Conservation (phyloP, 2,329 filamentous ascomycete species). For the Penicillium paneum region DNA sequence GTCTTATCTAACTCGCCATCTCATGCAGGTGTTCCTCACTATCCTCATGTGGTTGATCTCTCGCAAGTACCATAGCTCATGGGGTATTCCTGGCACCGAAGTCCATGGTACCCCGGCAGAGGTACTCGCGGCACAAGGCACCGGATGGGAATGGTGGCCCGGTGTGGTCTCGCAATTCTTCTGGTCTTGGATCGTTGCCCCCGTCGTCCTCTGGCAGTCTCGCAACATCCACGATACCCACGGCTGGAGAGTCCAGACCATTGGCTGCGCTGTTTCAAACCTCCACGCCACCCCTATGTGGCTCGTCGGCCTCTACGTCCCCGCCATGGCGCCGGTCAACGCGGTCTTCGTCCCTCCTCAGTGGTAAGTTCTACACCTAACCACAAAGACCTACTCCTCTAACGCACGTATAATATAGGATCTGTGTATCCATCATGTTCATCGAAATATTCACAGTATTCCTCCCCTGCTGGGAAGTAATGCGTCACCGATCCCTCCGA, state of each 20-base stretch:
- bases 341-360: slow-evolving; percentile 58
- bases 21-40: slow-evolving; percentile 55
- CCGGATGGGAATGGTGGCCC: slow-evolving; percentile 62
- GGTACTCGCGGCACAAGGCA: slow-evolving; percentile 34
- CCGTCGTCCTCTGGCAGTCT: slow-evolving; percentile 56
- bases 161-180: slow-evolving; percentile 26
- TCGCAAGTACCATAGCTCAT: slow-evolving; percentile 60
- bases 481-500: slow-evolving; percentile 33
- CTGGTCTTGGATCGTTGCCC: slow-evolving; percentile 20
- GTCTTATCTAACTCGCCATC: neutral
- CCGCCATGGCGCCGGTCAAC: slow-evolving; percentile 53
- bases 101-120: slow-evolving; percentile 48
- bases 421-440: slow-evolving; percentile 59
- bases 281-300: slow-evolving; percentile 66
- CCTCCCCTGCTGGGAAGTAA: slow-evolving; percentile 59
- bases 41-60: slow-evolving; percentile 60
- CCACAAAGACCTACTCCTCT: neutral
- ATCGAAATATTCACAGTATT: slow-evolving; percentile 64
- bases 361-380: slow-evolving; percentile 37
- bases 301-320: slow-evolving; percentile 56
- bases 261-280: slow-evolving; percentile 48
- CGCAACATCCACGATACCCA: slow-evolving; percentile 62
- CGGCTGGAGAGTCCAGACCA: slow-evolving; percentile 64
- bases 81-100: slow-evolving; percentile 50
- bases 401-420: slow-evolving; percentile 15